Percentiles rank a stretch among this genome's conserved stretches.
These are phyloP conservation scores for Helianthus annuus DNA, from an alignment of 129 eudicot genomes.

Conservation along the genomic window HanXRQr2.0-SUNRISE NC_035438.2:13050349-13050848, in stretches of 20 bases:
- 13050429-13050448: neutral
- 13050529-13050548: neutral
- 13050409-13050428: too few species aligned
- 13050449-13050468: neutral
- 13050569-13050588: neutral
- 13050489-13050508: slow-evolving; percentile 2
- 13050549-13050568: neutral
- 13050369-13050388: too few species aligned
- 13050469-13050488: slow-evolving; percentile 11
- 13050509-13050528: neutral
- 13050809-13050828: slow-evolving; percentile 19
- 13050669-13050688: slow-evolving; percentile 24
- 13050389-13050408: too few species aligned
- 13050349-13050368: too few species aligned
- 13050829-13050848: neutral
- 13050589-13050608: neutral
- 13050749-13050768: slow-evolving; percentile 15
- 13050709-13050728: slow-evolving; percentile 15
- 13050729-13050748: slow-evolving; percentile 16
- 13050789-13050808: neutral
- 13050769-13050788: slow-evolving; percentile 6
- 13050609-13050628: slow-evolving; percentile 11
- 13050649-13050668: slow-evolving; percentile 25
- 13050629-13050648: slow-evolving; percentile 17
- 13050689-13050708: slow-evolving; percentile 2